A percentile compares a stretch with the other conserved stretches of the same genome.
phyloP scores from a whole-genome alignment of 352 stramenopile genomes.

The Pythium dissimile region DNA sequence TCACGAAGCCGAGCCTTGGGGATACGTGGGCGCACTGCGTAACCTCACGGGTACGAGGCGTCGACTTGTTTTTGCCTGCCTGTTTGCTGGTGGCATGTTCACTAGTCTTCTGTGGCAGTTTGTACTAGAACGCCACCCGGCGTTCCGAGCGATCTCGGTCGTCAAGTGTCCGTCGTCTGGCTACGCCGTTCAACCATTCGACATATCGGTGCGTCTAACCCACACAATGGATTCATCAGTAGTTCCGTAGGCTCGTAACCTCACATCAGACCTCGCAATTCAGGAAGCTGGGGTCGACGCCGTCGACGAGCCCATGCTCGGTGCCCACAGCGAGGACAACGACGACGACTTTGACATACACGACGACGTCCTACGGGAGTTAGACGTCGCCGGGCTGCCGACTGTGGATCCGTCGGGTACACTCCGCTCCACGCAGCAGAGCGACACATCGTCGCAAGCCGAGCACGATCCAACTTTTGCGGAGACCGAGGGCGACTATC shows the following conservation, averaged over 20 bases:
- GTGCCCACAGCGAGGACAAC: slow-evolving; percentile 14
- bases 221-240: no score
- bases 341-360: slow-evolving; percentile 35
- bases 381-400: slow-evolving; percentile 39
- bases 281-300: slow-evolving; percentile 45
- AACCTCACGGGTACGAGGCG: slow-evolving; percentile 39
- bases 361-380: slow-evolving; percentile 52
- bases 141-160: slow-evolving; percentile 49
- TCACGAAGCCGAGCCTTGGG: slow-evolving; percentile 58
- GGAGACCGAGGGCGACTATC: neutral
- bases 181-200: slow-evolving; percentile 61
- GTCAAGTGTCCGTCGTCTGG: slow-evolving; percentile 59
- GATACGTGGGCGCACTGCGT: slow-evolving; percentile 72
- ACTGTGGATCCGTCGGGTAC: slow-evolving; percentile 40
- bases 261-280: neutral
- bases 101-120: slow-evolving; percentile 34
- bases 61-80: neutral
- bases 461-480: neutral
- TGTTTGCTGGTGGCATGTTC: neutral
- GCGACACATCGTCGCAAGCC: slow-evolving; percentile 9
- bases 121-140: slow-evolving; percentile 54
- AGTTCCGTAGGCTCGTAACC: no score
- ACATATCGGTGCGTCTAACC: slow-evolving; percentile 44
- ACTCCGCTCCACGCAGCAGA: slow-evolving; percentile 61
- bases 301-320: slow-evolving; percentile 22